phyloP scores from a whole-genome alignment of 2,329 filamentous ascomycete genomes.

The Tolypocladium inflatum region DNA sequence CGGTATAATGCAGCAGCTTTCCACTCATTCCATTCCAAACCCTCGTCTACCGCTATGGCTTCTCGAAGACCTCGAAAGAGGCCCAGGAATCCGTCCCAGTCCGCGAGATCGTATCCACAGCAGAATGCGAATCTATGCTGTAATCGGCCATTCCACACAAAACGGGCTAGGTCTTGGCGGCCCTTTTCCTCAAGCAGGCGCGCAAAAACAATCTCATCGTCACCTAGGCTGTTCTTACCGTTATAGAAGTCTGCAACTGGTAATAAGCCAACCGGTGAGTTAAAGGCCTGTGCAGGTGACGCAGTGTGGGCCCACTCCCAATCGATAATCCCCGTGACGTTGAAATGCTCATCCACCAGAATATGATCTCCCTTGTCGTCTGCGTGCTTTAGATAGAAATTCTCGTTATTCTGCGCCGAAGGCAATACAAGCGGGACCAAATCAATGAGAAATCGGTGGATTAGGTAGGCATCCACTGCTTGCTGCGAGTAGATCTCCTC shows the following conservation, averaged over 20 bases:
- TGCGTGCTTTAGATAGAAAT: slow-evolving; percentile 31
- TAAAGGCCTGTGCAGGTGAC: slow-evolving; percentile 27
- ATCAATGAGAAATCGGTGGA: slow-evolving; percentile 32
- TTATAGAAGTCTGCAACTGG: slow-evolving; percentile 30
- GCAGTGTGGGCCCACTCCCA: slow-evolving; percentile 29
- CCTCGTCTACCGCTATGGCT: slow-evolving; percentile 19
- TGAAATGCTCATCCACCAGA: slow-evolving; percentile 32
- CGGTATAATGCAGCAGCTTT: slow-evolving; percentile 21
- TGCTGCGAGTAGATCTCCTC: slow-evolving; percentile 24
- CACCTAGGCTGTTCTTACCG: slow-evolving; percentile 21
- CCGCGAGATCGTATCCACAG: slow-evolving; percentile 28
- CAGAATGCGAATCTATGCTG: slow-evolving; percentile 31
- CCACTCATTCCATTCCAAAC: slow-evolving; percentile 28
- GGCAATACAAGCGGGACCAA: slow-evolving; percentile 16
- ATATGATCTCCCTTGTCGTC: slow-evolving; percentile 39
- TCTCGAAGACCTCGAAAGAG: slow-evolving; percentile 29
- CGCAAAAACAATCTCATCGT: slow-evolving; percentile 30
- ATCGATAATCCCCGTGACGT: slow-evolving; percentile 39
- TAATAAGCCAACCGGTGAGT: slow-evolving; percentile 29
- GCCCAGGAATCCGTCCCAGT: slow-evolving; percentile 32
- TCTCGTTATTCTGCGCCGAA: slow-evolving; percentile 12
- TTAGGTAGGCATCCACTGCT: slow-evolving; percentile 26
- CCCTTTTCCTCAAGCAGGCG: slow-evolving; percentile 20
- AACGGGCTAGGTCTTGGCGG: slow-evolving; percentile 21
- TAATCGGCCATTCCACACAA: slow-evolving; percentile 25